Percentiles rank a stretch among this genome's conserved stretches.
These are phyloP conservation scores for Lodderomyces orthopsilosis DNA, from an alignment of 1,139 yeast genomes.

Conservation along the genomic window DNA sequence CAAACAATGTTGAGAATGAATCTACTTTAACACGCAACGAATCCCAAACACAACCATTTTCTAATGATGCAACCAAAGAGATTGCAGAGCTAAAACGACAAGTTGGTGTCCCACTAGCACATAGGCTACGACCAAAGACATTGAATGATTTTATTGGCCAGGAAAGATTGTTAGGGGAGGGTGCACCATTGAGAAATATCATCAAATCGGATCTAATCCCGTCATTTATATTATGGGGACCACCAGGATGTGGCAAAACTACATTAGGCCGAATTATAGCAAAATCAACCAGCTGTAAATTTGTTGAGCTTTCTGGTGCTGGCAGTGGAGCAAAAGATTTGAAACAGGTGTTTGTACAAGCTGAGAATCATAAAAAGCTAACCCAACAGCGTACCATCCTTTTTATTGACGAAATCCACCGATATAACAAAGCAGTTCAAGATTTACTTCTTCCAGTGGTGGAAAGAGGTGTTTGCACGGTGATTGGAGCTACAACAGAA, in stretches of 20 bases:
- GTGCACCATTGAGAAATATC: conserved; percentile 70
- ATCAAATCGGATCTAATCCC: conserved; percentile 65
- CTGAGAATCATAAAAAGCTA: conserved; percentile 63
- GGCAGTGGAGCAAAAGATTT: conserved; percentile 70
- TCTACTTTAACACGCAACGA: not conserved
- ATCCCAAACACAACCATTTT: not conserved
- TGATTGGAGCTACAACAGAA: conserved; percentile 96
- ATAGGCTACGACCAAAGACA: conserved; percentile 71
- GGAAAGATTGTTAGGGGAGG: conserved; percentile 69
- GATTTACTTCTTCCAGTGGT: conserved; percentile 76
- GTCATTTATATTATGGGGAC: conserved; percentile 92
- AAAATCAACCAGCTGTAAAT: conserved; percentile 48
- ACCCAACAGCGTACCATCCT: conserved; percentile 72
- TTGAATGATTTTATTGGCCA: conserved; percentile 86
- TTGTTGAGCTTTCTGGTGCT: conserved; percentile 87
- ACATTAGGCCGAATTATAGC: conserved; percentile 66
- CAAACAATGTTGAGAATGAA: not conserved
- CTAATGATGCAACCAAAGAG: conserved; percentile 16
- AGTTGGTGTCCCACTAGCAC: conserved; percentile 74
- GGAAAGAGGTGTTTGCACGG: conserved; percentile 62
- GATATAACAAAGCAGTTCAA: conserved; percentile 88
- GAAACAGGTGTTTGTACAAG: conserved; percentile 68
- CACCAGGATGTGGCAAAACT: conserved; percentile 95
- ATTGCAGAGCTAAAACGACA: conserved; percentile 38
- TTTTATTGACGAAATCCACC: conserved; percentile 89